Conservation (phyloP, 805 yeast genomes). For the Debaryomyces castellii region DNA sequence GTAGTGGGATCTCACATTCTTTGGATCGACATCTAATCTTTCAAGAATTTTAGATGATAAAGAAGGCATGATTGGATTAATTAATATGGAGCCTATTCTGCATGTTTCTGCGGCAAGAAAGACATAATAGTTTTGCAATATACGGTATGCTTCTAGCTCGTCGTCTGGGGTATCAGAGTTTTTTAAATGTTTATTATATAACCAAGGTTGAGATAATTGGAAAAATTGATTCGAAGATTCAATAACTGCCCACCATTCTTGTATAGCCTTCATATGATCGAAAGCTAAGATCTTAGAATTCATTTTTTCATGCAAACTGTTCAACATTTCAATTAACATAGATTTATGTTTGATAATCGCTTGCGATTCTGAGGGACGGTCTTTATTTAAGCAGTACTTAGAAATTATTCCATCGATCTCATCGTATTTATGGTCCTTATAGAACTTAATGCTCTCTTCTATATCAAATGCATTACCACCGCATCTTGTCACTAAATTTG, state of each 20-base stretch:
- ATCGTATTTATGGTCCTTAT: conserved; percentile 18
- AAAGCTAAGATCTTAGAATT: conserved; percentile 43
- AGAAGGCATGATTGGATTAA: conserved; percentile 73
- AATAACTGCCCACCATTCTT: conserved; percentile 57
- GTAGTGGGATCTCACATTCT: conserved; percentile 40
- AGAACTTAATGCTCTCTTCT: conserved; percentile 37
- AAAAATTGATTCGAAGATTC: conserved; percentile 64
- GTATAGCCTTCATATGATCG: conserved; percentile 56
- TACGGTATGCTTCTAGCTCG: conserved; percentile 11
- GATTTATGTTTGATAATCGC: conserved; percentile 14
- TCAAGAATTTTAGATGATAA: conserved; percentile 58
- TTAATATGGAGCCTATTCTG: conserved; percentile 63
- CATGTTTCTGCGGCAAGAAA: conserved; percentile 68
- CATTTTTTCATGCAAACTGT: conserved; percentile 39
- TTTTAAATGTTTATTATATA: conserved; percentile 28
- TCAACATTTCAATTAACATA: conserved; percentile 29
- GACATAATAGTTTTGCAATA: conserved; percentile 50
- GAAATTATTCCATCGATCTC: conserved; percentile 22
- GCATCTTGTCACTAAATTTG: conserved; percentile 73
- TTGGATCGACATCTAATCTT: conserved; percentile 53
- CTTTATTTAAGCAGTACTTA: conserved; percentile 3
- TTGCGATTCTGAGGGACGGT: conserved; percentile 5
- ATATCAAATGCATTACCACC: conserved; percentile 71
- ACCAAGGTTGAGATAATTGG: conserved; percentile 80
- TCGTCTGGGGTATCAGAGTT: conserved; percentile 16